Base-by-base conservation (phyloP, 164 flowering plant genomes). In the Vitis vinifera region DNA sequence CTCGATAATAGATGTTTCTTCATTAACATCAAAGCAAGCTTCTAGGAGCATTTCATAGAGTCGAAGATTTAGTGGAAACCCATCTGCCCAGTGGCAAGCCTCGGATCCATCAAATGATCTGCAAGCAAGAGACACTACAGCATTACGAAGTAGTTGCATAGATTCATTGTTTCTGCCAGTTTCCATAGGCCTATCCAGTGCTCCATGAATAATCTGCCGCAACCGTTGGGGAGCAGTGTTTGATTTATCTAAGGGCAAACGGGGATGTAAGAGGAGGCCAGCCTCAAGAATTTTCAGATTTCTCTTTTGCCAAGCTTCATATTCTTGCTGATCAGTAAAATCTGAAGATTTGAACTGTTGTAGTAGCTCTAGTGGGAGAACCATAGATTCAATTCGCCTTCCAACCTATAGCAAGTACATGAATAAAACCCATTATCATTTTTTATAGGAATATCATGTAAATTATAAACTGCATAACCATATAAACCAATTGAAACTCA, bases 41-140 rank as follows among this genome's bases (percentile, higher is more conserved):
- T 90, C 94, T 57, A 95, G 76, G 55, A 94, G 93, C 86, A 79
- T 80, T 68, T 80, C 86, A 66, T 95, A 95, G 17, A 95, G 82
- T 29, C 78, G 82, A 57, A 95, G 86, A 77, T 91, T 95, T 64
- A 95, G 56, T 1, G 99, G 98, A 74, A 77, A 70, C 44, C 98
- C 98, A 80, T 95, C 99, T 13, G 97, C 99, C 99, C 99, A 95
- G 62, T 93, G 98, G 77, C 93, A 91, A n/a, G 75, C 31, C 19
- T 86, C 93, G 27, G 83, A 80, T 8, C 91, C 94, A 76, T 91
- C 91, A 73, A 76, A 70, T 47, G 94, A 84, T 77, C 97, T 82
- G 73, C 79, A 80, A 63, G 98, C 96, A 70, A 93, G 92, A 66
- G 93, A 72, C 80, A 79, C 81, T 15, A 88, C 97, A 75, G 85